Evolutionary conservation across 495 filamentous ascomycete genomes (phyloP).

Genomic region (Thermothielavioides terrestris): DNA sequence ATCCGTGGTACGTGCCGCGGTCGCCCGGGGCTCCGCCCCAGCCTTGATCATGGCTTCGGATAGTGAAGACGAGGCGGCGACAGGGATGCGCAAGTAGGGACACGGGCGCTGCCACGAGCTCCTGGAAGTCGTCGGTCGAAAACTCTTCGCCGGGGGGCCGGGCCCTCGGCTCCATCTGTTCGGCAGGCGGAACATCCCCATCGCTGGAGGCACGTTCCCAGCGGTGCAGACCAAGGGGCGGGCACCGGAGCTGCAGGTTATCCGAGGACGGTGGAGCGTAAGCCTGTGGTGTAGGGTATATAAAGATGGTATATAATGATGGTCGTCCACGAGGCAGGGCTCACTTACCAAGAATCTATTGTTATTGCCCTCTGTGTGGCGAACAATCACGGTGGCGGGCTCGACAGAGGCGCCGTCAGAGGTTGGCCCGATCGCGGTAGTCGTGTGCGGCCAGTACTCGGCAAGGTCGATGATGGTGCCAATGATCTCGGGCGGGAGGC

Average conservation of each 20-base stretch:
- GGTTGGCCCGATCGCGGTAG: conserved; percentile 21
- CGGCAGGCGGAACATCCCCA: not conserved
- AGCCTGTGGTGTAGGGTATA: too few species aligned
- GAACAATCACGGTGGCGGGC: conserved; percentile 7
- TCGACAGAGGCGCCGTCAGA: too few species aligned
- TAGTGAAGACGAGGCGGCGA: conserved; percentile 56
- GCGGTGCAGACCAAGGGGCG: conserved; percentile 32
- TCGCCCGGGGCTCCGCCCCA: conserved; percentile 34
- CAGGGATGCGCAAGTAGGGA: conserved; percentile 34
- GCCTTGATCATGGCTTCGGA: conserved; percentile 60
- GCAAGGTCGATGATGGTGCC: conserved; percentile 59
- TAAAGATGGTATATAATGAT: too few species aligned
- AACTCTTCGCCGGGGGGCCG: conserved; percentile 22
- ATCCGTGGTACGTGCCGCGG: conserved; percentile 43
- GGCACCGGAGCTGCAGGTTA: conserved; percentile 39
- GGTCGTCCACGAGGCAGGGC: not conserved
- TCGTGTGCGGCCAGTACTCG: conserved; percentile 60
- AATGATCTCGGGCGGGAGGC: conserved; percentile 54
- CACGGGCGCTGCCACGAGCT: conserved; percentile 21
- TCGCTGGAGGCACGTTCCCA: not conserved
- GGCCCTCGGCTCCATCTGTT: not conserved
- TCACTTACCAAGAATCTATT: conserved; percentile 30
- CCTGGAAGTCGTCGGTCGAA: conserved; percentile 22
- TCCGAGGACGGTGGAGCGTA: too few species aligned
- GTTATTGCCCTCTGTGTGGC: too few species aligned